phyloP scores from a whole-genome alignment of 495 filamentous ascomycete genomes.

The Tuber umbilicatum region DNA sequence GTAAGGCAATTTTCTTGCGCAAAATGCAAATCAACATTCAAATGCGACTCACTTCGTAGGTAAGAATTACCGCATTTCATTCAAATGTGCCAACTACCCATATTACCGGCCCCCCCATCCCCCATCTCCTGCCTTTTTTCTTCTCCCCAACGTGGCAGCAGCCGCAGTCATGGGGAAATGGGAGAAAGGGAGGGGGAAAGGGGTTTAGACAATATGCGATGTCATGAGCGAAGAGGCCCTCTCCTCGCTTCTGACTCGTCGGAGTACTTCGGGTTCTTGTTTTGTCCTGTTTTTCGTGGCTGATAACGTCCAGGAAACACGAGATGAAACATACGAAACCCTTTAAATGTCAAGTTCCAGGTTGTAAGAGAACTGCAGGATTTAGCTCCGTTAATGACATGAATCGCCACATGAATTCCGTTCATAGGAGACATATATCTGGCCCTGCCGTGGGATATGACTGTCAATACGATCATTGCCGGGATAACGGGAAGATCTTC shows the following conservation, averaged over 20 bases:
- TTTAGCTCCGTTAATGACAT: slow-evolving; percentile 81
- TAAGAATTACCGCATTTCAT: slow-evolving; percentile 26
- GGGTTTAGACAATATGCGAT: not conserved
- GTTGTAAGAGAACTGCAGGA: slow-evolving; percentile 55
- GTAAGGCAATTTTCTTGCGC: slow-evolving; percentile 26
- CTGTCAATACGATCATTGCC: slow-evolving; percentile 60
- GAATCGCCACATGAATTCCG: slow-evolving; percentile 62
- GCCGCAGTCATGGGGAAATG: not conserved
- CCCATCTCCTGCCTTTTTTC: not conserved
- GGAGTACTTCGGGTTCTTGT: not conserved
- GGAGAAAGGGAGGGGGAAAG: not conserved
- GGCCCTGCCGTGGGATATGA: slow-evolving; percentile 48
- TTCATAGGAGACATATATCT: slow-evolving; percentile 52
- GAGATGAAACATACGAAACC: slow-evolving; percentile 67
- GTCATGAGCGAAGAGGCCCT: not conserved
- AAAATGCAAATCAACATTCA: slow-evolving; percentile 27
- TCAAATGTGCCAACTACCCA: slow-evolving; percentile 7
- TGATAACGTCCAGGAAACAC: slow-evolving; percentile 62
- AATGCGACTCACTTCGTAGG: slow-evolving; percentile 40
- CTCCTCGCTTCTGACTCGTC: not conserved
- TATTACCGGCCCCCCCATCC: not conserved
- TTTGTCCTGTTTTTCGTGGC: slow-evolving; percentile 17
- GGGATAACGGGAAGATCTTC: slow-evolving; percentile 68
- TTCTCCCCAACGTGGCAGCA: not conserved
- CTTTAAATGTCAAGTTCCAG: slow-evolving; percentile 57